phyloP scores from a whole-genome alignment of 2,329 filamentous ascomycete genomes.

The Monosporascus sp. region DNA sequence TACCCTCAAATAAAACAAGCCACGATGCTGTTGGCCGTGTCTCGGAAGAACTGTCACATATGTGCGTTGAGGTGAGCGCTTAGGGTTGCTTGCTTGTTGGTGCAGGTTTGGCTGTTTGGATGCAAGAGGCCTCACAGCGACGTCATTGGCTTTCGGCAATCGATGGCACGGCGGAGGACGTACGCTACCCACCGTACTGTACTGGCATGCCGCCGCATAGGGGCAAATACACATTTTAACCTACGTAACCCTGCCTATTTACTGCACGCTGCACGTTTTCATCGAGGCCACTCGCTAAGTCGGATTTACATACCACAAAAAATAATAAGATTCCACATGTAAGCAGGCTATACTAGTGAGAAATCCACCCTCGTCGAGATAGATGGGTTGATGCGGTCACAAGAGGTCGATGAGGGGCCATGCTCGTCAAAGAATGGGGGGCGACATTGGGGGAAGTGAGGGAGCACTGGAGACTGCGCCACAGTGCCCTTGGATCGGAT shows the following conservation, averaged over 20 bases:
- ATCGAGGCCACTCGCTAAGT: no score
- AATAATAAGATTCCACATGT: no score
- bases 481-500: background rate
- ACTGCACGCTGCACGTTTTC: no score
- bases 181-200: background rate
- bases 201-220: background rate
- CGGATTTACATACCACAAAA: no score
- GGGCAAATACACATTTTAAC: no score
- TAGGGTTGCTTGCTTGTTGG: slow-evolving; percentile 16
- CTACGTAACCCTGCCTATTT: no score
- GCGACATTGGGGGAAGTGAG: background rate
- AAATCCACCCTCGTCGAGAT: no score
- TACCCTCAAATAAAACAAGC: background rate
- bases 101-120: slow-evolving; percentile 11
- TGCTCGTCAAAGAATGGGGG: background rate
- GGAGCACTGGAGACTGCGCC: background rate
- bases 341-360: no score
- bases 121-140: slow-evolving; percentile 21
- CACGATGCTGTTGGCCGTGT: no score
- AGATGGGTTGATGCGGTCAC: no score
- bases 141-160: slow-evolving; percentile 21
- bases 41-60: no score
- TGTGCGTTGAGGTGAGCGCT: slow-evolving; percentile 6
- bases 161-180: slow-evolving; percentile 10
- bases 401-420: background rate